phyloP scores from a whole-genome alignment of 176 grass and related monocot genomes.

The maize (Zea mays) region Zm-B73-REFERENCE-NAM-5.0 NC_050099.1:51572001-51572500 shows the following conservation, averaged over 20 bases:
- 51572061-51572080: constrained; percentile 49
- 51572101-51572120: constrained; percentile 63
- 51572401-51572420: constrained; percentile 19
- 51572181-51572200: constrained; percentile 60
- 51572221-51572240: constrained; percentile 73
- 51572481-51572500: background rate
- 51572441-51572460: background rate
- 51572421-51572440: constrained; percentile 4
- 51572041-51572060: constrained; percentile 60
- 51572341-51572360: constrained; percentile 76
- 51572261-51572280: constrained; percentile 56
- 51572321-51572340: constrained; percentile 63
- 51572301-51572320: constrained; percentile 67
- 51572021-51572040: constrained; percentile 61
- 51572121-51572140: constrained; percentile 57
- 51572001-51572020: constrained; percentile 66
- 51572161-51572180: constrained; percentile 62
- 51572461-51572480: background rate
- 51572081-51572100: constrained; percentile 58
- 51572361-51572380: constrained; percentile 55
- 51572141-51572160: constrained; percentile 66
- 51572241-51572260: constrained; percentile 70
- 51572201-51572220: constrained; percentile 66
- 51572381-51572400: constrained; percentile 93
- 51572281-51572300: constrained; percentile 63